Evolutionary conservation across 2,329 filamentous ascomycete genomes (phyloP).

Genomic region (Neofusicoccum umdonicola): DNA sequence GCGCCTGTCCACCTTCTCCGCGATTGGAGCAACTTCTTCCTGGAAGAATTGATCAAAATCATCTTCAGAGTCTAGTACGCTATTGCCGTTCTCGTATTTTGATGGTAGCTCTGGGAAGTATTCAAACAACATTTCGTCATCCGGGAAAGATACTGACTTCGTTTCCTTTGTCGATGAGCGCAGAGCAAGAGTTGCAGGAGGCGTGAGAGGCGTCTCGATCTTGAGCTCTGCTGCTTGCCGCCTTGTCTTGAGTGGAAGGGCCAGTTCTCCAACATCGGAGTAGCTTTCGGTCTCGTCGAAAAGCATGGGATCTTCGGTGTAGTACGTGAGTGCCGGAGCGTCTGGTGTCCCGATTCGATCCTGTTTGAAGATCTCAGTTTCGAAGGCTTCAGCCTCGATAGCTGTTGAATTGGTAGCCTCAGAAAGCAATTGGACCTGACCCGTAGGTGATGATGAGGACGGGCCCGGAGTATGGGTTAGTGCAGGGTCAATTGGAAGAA

Average conservation of each 20-base stretch:
- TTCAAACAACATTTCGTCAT: conserved; percentile 30
- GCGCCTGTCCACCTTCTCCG: conserved; percentile 32
- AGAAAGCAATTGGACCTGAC: conserved; percentile 37
- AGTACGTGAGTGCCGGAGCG: background rate
- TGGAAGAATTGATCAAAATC: conserved; percentile 35
- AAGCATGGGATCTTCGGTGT: conserved; percentile 31
- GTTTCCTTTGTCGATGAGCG: conserved; percentile 39
- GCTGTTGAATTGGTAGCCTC: conserved; percentile 34
- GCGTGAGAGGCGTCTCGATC: conserved; percentile 49
- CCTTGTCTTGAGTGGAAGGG: conserved; percentile 21
- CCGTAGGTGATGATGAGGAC: conserved; percentile 33
- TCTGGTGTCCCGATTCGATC: conserved; percentile 10
- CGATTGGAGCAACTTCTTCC: conserved; percentile 36
- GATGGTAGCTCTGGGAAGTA: conserved; percentile 25
- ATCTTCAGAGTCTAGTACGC: conserved; percentile 28
- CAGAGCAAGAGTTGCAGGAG: conserved; percentile 27
- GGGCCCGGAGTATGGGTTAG: conserved; percentile 34
- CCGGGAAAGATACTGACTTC: conserved; percentile 41
- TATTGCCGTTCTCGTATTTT: background rate
- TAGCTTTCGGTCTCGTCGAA: conserved; percentile 24
- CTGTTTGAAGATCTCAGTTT: conserved; percentile 32
- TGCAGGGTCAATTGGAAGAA: conserved; percentile 46
- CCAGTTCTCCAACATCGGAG: background rate
- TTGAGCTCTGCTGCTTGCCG: conserved; percentile 39
- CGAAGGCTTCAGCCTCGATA: conserved; percentile 33